Base-by-base conservation (phyloP, 345 rosid species). In the Salix brachista region DNA sequence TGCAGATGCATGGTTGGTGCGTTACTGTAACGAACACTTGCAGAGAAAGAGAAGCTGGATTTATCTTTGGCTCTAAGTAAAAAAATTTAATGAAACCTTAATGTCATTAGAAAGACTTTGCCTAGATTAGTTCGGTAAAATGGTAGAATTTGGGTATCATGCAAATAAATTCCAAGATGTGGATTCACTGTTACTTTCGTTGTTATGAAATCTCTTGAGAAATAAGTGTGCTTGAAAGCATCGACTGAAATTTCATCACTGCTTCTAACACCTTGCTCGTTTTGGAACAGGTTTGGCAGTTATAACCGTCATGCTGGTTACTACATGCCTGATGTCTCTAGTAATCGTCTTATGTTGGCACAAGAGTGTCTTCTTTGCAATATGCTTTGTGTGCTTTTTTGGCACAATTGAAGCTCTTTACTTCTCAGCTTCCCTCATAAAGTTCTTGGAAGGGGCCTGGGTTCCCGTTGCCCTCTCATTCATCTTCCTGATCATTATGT, bases 401-500 rank as follows among this genome's bases (percentile, higher is more conserved):
- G 98, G 99, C 41, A 86, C 95, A 7, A 83, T 96, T 41, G 99
- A 96, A 81, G 87, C 97, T 44, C 94, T 96, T 70, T 96, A 94
- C 91, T 94, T 96, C 86, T 86, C 99, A 0, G 98, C 99, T 67
- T 89, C 98, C 32, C 87, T 96, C 17, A 88, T 89, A 85, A 96
- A 96, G 86, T 94, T 96, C 86, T 87, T 88, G 0, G 97, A 96
- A 85, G 99, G 99, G 16, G 99, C 98, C 21, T 96, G 99, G 99
- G 97, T 96, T 6, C 99, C 99, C 0, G 84, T 93, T n/a, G 98
- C 94, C 17, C 91, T 96, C 61, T 85, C 98, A 8, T 81, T 92
- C 67, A 73, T 87, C 80, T 94, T 94, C 89, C 87, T 96, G 66
- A 58, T 89, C 30, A 74, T 86, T 68, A 96, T 96, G 99, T 92